A percentile compares a stretch with the other conserved stretches of the same genome.
These are phyloP conservation scores for Trifolium dubium DNA, from an alignment of 306 rosid genomes.

Conservation along the genomic window DNA sequence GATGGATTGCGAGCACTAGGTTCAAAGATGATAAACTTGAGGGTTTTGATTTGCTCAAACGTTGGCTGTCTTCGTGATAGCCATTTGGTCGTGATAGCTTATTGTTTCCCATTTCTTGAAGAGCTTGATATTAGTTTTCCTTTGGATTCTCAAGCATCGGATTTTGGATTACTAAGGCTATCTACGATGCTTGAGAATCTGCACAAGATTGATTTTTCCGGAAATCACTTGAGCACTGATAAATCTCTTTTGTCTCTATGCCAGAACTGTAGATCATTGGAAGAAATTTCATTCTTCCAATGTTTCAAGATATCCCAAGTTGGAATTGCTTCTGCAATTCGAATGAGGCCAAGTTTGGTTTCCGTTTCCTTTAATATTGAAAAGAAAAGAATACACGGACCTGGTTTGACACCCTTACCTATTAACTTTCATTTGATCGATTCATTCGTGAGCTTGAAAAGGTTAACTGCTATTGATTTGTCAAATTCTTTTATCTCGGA, in stretches of 20 bases:
- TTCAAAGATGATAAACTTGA: slow-evolving; percentile 52
- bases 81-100: slow-evolving; percentile 54
- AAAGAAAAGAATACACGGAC: slow-evolving; percentile 46
- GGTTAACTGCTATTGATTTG: slow-evolving; percentile 55
- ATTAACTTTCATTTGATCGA: slow-evolving; percentile 38
- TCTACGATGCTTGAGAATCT: slow-evolving; percentile 55
- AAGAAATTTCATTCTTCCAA: slow-evolving; percentile 52
- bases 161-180: slow-evolving; percentile 58
- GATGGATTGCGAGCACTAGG: slow-evolving; percentile 53
- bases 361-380: slow-evolving; percentile 52
- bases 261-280: slow-evolving; percentile 49
- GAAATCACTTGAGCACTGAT: slow-evolving; percentile 62
- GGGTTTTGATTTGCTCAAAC: slow-evolving; percentile 59
- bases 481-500: slow-evolving; percentile 56
- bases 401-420: slow-evolving; percentile 39
- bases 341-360: slow-evolving; percentile 49
- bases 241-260: slow-evolving; percentile 55
- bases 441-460: slow-evolving; percentile 44
- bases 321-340: slow-evolving; percentile 59
- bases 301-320: slow-evolving; percentile 56
- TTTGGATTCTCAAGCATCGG: slow-evolving; percentile 48
- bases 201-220: slow-evolving; percentile 67
- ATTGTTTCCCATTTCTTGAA: slow-evolving; percentile 66
- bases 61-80: slow-evolving; percentile 46
- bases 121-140: slow-evolving; percentile 74